A percentile compares a stretch with the other conserved stretches of the same genome.
phyloP scores from a whole-genome alignment of 2,329 filamentous ascomycete species.

The Cercospora sesami region DNA sequence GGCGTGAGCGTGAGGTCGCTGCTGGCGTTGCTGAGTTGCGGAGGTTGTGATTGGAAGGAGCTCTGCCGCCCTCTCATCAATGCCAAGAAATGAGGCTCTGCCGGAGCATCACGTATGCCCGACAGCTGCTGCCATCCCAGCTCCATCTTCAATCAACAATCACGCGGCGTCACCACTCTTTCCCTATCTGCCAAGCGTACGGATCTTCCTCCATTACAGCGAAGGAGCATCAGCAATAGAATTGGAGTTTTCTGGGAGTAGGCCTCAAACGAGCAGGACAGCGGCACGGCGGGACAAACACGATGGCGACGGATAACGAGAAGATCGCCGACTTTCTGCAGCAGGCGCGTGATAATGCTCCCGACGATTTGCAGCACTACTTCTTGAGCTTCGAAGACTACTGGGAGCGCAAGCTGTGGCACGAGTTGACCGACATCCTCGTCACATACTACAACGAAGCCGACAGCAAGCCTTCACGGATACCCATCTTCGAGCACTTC shows the following conservation, averaged over 20 bases:
- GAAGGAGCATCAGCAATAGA: not conserved
- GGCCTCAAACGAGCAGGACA: not conserved
- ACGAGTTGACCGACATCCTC: slow-evolving; percentile 90
- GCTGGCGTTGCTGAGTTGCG: slow-evolving; percentile 1
- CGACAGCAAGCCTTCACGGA: slow-evolving; percentile 77
- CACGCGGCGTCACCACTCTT: not conserved
- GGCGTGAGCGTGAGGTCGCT: not conserved
- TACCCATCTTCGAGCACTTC: slow-evolving; percentile 91
- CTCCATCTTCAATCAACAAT: slow-evolving; percentile 4
- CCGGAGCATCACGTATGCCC: slow-evolving; percentile 12
- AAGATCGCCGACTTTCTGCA: slow-evolving; percentile 88
- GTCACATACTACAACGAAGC: slow-evolving; percentile 83
- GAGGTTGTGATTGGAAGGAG: slow-evolving; percentile 14
- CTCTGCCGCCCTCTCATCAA: not conserved
- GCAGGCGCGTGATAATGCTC: slow-evolving; percentile 83
- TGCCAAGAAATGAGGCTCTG: slow-evolving; percentile 18
- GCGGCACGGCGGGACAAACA: slow-evolving; percentile 1
- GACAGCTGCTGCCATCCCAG: not conserved
- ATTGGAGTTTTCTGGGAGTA: not conserved
- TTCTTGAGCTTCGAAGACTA: slow-evolving; percentile 92
- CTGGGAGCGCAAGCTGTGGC: slow-evolving; percentile 99
- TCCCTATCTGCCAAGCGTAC: not conserved
- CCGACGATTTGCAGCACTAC: slow-evolving; percentile 81
- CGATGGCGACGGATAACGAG: slow-evolving; percentile 71
- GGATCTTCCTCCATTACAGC: not conserved